Evolutionary conservation across 1,284 basidiomycete genomes (phyloP).

Genomic region (Cystobasidium slooffiae): DNA sequence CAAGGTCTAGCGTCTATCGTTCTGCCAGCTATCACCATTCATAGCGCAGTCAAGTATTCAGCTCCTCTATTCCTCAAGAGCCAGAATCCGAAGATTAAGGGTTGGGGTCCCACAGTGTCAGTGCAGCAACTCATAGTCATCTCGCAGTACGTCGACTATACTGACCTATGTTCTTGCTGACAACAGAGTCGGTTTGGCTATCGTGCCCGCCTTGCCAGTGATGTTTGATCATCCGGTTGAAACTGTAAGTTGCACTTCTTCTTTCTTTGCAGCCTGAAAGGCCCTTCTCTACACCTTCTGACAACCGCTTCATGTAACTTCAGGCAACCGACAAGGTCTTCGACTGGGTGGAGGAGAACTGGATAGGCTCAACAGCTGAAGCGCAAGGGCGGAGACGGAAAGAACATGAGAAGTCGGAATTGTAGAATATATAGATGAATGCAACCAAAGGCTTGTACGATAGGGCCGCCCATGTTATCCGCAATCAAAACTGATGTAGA

Average conservation of each 20-base stretch:
- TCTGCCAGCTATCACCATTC: slow-evolving; percentile 68
- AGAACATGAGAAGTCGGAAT: slow-evolving; percentile 14
- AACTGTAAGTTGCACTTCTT: slow-evolving; percentile 1
- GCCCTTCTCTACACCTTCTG: neutral
- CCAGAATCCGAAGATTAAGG: slow-evolving; percentile 33
- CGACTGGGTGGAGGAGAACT: slow-evolving; percentile 42
- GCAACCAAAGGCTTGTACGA: too few species aligned
- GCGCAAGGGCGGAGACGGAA: slow-evolving; percentile 30
- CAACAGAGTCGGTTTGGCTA: slow-evolving; percentile 60
- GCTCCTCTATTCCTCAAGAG: slow-evolving; percentile 43
- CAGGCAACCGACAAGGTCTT: slow-evolving; percentile 30
- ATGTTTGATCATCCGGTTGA: slow-evolving; percentile 63
- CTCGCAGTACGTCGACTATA: slow-evolving; percentile 34
- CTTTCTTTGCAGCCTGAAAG: neutral
- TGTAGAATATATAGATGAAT: neutral
- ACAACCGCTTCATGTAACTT: neutral
- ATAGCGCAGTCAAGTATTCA: slow-evolving; percentile 69
- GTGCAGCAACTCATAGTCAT: neutral
- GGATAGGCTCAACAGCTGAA: slow-evolving; percentile 38
- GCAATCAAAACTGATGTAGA: too few species aligned
- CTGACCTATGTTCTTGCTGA: neutral
- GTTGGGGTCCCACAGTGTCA: slow-evolving; percentile 46
- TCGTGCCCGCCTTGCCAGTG: slow-evolving; percentile 79
- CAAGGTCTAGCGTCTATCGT: slow-evolving; percentile 86
- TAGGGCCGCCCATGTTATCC: too few species aligned